Base-by-base conservation (phyloP, 1,284 basidiomycete genomes). In the Rhodotorula sp. region DNA sequence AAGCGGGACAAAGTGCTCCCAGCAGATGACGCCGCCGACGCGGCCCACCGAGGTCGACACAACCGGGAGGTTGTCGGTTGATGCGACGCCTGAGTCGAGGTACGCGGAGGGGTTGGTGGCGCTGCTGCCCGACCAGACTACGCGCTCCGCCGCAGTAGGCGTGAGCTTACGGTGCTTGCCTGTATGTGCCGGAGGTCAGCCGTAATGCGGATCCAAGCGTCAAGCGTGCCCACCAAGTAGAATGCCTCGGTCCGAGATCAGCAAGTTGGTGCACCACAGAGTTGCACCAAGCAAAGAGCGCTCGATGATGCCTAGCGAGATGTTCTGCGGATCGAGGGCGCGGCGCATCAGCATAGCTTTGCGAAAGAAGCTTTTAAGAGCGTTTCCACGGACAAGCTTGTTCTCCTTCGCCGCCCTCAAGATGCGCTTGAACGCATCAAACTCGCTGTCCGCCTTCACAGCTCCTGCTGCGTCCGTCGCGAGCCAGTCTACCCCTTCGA, bases 1-100 rank as follows among this genome's bases (percentile, higher is more conserved):
- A 34, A 91, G 80, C 4, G 90, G 90, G 88, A 91, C 90, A 76
- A 88, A 89, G 79, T 91, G 90, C 79, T 91, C 89, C 89, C 89
- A 90, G 78, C 89, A 90, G 67, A 90, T 89, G 12, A 88, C 34
- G 21, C 68, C 68, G n/a, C 68, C 68, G 27, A 70, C 83, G 2
- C 87, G 87, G 16, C 25, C 45, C 23, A 21, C 44, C 21, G 3
- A 9, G 7, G 68, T 89, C 23, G 85, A 79, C n/a, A 80, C 82
- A 10, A 86, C 81, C 10, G 80, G 76, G 59, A 81, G 64, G 44
- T 78, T 78, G 50, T 78, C 49, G 69, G 64, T 66, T 14, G 48
- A 12, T 7, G 48, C 9, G 21, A 70, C 8, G 68, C 62, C 70
- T 84, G 85, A 60, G 70, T 76, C 54, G 87, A 86, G 49, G 66